Evolutionary conservation across 495 filamentous ascomycete species (phyloP).

Genomic region (Penicillium canescens): DNA sequence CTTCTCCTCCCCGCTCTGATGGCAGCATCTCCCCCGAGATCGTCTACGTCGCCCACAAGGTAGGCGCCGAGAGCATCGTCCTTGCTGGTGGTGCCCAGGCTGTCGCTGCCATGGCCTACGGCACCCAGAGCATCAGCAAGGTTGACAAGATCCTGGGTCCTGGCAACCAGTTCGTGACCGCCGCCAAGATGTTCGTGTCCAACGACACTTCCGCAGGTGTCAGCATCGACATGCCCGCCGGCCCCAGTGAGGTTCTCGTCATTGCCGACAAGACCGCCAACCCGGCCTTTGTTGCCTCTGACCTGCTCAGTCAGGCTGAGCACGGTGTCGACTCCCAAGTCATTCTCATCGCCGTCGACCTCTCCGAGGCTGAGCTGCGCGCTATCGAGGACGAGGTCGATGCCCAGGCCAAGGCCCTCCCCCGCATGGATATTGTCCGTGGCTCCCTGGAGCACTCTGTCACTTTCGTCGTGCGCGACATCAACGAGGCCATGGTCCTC

Average conservation of each 20-base stretch:
- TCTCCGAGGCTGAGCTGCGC: constrained; percentile 65
- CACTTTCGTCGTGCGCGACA: constrained; percentile 75
- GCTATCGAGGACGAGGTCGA: constrained; percentile 93
- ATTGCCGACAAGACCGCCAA: constrained; percentile 89
- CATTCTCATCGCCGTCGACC: constrained; percentile 81
- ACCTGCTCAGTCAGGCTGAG: constrained; percentile 93
- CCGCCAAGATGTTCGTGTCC: constrained; percentile 94
- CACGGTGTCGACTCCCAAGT: constrained; percentile 96
- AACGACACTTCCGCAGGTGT: constrained; percentile 96
- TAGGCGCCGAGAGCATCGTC: constrained; percentile 92
- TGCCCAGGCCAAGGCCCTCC: constrained; percentile 81
- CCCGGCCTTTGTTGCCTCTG: constrained; percentile 92
- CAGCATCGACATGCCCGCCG: constrained; percentile 97
- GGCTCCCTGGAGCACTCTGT: constrained; percentile 91
- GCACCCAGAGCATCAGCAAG: constrained; percentile 77
- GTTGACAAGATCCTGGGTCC: constrained; percentile 99
- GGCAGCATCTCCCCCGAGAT: constrained; percentile 94
- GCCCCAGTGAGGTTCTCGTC: constrained; percentile 94
- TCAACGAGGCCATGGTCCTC: constrained; percentile 81
- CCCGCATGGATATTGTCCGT: constrained; percentile 87
- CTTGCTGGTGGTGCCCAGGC: constrained; percentile 95
- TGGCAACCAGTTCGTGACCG: constrained; percentile 98
- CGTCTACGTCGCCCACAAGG: constrained; percentile 96
- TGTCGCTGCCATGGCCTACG: constrained; percentile 73
- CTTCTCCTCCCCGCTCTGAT: constrained; percentile 86